These are phyloP conservation scores for Lagenaria siceraria DNA, from an alignment of 306 rosid species.

Conservation along the genomic window DNA sequence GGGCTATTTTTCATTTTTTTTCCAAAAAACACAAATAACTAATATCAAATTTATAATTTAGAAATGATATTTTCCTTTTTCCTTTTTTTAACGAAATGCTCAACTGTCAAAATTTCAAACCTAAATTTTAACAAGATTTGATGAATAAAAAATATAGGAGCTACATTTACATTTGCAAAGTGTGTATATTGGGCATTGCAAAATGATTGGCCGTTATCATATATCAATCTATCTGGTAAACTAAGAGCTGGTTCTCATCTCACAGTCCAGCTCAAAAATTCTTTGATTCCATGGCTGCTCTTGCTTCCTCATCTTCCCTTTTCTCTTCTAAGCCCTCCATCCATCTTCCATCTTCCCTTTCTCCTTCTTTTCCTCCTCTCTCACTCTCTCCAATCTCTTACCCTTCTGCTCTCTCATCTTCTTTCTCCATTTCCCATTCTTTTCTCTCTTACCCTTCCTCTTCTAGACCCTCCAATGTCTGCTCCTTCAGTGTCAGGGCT, in stretches of 20 bases:
- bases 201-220: slow-evolving; percentile 7
- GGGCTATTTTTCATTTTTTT: too few species aligned
- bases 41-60: too few species aligned
- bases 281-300: slow-evolving; percentile 58
- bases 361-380: slow-evolving; percentile 24
- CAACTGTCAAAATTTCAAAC: too few species aligned
- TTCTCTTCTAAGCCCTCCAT: slow-evolving; percentile 36
- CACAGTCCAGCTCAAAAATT: slow-evolving; percentile 7
- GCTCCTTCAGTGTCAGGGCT: slow-evolving; percentile 35
- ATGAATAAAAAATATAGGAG: neutral
- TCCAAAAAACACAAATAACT: too few species aligned
- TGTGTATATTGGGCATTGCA: neutral
- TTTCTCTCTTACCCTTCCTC: neutral
- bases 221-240: neutral
- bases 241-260: slow-evolving; percentile 46
- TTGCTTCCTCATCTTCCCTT: slow-evolving; percentile 48
- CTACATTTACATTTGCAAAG: neutral
- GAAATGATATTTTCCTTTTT: too few species aligned
- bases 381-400: slow-evolving; percentile 40
- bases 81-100: too few species aligned
- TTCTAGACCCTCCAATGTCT: slow-evolving; percentile 19
- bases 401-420: slow-evolving; percentile 23
- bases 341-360: slow-evolving; percentile 24
- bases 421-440: slow-evolving; percentile 37
- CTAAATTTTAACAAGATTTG: too few species aligned